Evolutionary conservation across 169 alveolate species (phyloP), one percentile per base, ranked within the genome.

Genomic region (Plasmodium reichenowi): DNA sequence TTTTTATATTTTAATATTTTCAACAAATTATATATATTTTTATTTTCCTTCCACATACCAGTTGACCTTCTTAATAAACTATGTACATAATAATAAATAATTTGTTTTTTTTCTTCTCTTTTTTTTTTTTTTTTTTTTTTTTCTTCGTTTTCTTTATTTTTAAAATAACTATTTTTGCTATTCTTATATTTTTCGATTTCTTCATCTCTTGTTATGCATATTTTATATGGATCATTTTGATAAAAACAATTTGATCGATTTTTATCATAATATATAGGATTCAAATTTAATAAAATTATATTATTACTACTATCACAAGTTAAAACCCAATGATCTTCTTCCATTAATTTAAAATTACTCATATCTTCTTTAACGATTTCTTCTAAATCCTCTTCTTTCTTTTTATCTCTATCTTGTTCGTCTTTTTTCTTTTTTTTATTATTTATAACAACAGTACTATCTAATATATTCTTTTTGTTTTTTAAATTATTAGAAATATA

Each of bases 141-240:
- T 76, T 52, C 20, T 76, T 52, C 20, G 17, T 3, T 66, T 75
- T 59, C n/a, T 75, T 52, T 68, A 10, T 45, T 24, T n/a, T 4
- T 67, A n/a, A 38, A 38, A 38, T 5, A 38, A 15, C 26, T 26
- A 8, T 45, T 52, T 9, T 24, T 10, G 17, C 5, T 56, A 15
- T 72, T 12, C 50, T 54, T 72, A 15, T 26, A 15, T 50, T 22
- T 20, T 50, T 66, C n/a, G 10, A 24, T 43, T 43, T 70, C 87
- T 24, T 86, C 92, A 8, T 86, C 87, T 0, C 63, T 45, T 12
- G 70, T 62, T 26, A 86, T 71, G 5, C 38, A 74, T 32, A 86
- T 26, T 20, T 63, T 62, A 62, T 50, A 86, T 72, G 50, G 74
- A 86, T 86, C 92, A 72, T 86, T 86, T 72, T 86, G 59, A 43